Conservation (phyloP, 192 early-diverging fungal genomes). For the Coemansia umbellata region DNA sequence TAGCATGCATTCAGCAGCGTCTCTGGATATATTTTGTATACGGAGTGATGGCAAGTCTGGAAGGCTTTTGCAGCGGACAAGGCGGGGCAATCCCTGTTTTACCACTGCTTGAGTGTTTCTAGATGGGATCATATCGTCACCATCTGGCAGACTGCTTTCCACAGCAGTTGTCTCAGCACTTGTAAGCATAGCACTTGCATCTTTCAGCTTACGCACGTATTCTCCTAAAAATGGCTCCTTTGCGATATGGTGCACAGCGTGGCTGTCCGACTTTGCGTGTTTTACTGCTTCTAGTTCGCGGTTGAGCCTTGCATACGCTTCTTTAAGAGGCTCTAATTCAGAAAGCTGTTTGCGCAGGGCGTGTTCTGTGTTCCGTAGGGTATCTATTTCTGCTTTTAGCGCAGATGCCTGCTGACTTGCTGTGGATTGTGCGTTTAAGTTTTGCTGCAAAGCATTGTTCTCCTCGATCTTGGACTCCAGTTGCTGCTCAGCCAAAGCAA, state of each 20-base stretch:
- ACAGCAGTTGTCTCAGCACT: conserved; percentile 21
- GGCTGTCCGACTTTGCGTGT: neutral
- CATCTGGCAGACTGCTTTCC: neutral
- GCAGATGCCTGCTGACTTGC: neutral
- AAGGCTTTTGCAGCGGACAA: conserved; percentile 12
- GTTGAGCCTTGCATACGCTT: neutral
- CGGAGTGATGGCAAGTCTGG: conserved; percentile 5
- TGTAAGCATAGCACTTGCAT: conserved; percentile 7
- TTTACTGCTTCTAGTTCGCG: conserved; percentile 8
- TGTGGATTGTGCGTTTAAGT: neutral
- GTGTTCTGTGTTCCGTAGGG: conserved; percentile 3
- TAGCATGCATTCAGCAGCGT: neutral
- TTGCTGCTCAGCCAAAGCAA: conserved; percentile 3
- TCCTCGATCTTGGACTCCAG: conserved; percentile 6
- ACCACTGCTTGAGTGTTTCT: too few species aligned
- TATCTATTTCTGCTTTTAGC: conserved; percentile 1
- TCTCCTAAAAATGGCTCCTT: conserved; percentile 11
- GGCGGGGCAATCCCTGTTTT: neutral
- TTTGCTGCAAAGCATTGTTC: neutral
- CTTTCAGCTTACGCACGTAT: conserved; percentile 17
- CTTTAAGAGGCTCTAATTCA: conserved; percentile 9
- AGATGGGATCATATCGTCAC: too few species aligned
- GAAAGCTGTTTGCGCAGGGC: conserved; percentile 16
- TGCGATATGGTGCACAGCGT: neutral
- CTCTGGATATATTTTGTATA: neutral